Percentiles rank a stretch among this genome's conserved stretches.
These are phyloP conservation scores for Fraxinus angustifolia DNA, from an alignment of 305 asterid genomes.

Conservation along the genomic window DNA sequence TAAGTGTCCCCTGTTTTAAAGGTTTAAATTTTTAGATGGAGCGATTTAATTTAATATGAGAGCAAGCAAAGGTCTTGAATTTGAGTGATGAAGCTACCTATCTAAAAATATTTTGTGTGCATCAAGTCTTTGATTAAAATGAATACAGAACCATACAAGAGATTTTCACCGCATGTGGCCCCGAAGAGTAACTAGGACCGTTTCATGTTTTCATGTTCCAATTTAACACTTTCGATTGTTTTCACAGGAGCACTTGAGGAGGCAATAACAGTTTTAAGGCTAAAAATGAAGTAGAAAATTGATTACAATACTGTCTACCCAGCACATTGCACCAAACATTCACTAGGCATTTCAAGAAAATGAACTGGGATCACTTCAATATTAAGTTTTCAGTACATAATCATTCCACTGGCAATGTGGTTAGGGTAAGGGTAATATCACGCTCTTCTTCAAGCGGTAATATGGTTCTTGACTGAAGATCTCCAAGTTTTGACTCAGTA, in stretches of 20 bases:
- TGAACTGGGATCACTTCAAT: not conserved
- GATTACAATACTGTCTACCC: not conserved
- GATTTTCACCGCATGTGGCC: not conserved
- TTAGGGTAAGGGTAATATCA: slow-evolving; percentile 33
- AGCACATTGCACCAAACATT: not conserved
- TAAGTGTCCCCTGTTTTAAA: not conserved
- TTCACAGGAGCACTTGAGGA: not conserved
- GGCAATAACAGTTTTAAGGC: not conserved
- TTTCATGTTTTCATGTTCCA: not conserved
- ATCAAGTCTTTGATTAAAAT: not conserved
- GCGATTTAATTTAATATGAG: not conserved
- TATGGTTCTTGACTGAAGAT: not conserved
- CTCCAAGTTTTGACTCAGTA: not conserved
- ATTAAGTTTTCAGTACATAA: not conserved
- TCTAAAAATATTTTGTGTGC: not conserved
- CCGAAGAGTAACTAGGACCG: not conserved
- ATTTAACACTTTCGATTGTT: not conserved
- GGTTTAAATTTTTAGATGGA: not conserved
- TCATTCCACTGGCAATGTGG: not conserved
- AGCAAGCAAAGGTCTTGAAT: not conserved
- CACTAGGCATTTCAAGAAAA: not conserved
- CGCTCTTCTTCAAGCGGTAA: slow-evolving; percentile 17
- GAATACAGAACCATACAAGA: not conserved
- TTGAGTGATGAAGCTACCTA: not conserved
- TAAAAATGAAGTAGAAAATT: not conserved